Evolutionary conservation across 768 basidiomycete genomes (phyloP).

Genomic region (Tulasnella sp.): DNA sequence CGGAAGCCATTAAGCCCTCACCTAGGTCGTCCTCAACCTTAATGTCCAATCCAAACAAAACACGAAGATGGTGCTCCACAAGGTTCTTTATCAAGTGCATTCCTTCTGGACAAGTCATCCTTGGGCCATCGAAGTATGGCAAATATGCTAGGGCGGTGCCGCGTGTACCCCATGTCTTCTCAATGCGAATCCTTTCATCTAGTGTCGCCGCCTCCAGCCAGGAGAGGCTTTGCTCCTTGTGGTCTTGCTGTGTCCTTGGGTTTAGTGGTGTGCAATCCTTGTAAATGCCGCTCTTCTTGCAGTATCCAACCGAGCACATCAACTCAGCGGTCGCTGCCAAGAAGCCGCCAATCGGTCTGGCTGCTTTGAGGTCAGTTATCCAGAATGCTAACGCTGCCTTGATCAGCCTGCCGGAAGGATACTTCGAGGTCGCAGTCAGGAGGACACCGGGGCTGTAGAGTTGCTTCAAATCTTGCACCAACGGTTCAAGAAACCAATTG

Average conservation of each 20-base stretch:
- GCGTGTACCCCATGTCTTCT: too few relatives aligned
- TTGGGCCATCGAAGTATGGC: too few relatives aligned
- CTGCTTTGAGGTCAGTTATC: slow-evolving; percentile 31
- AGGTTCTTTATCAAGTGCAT: too few relatives aligned
- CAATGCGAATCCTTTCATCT: not conserved
- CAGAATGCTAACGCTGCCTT: slow-evolving; percentile 23
- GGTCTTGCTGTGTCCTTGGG: not conserved
- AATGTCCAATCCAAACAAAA: too few relatives aligned
- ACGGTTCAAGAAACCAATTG: slow-evolving; percentile 27
- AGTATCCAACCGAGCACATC: not conserved
- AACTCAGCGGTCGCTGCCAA: slow-evolving; percentile 3
- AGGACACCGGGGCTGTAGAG: slow-evolving; percentile 28
- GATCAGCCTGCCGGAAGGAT: slow-evolving; percentile 20
- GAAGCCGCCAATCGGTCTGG: slow-evolving; percentile 20
- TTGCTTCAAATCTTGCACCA: slow-evolving; percentile 26
- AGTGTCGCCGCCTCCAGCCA: not conserved
- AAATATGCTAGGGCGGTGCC: too few relatives aligned
- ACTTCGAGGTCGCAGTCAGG: slow-evolving; percentile 21
- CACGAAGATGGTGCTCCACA: too few relatives aligned
- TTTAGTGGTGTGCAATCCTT: not conserved
- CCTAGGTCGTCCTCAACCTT: too few relatives aligned
- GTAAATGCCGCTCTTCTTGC: not conserved
- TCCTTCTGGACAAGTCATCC: too few relatives aligned
- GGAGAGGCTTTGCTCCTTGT: not conserved
- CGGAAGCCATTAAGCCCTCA: too few relatives aligned